Percentiles rank a stretch among this genome's conserved stretches.
Evolutionary conservation across 2,329 filamentous ascomycete species (phyloP).

Genomic region (Dactylellina parvicollis): DNA sequence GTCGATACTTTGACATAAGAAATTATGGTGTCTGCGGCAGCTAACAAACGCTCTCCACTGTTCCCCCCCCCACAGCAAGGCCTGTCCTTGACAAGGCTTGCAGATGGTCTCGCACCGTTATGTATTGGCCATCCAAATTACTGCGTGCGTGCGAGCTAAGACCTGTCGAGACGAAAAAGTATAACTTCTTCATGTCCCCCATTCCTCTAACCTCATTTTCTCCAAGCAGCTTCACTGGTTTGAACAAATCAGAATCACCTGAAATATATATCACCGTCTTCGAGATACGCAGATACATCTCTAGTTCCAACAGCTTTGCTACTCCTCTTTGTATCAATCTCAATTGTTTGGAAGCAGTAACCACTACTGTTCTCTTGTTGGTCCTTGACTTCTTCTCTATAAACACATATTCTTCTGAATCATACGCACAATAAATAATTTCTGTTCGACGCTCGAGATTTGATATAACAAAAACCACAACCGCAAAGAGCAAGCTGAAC

Average conservation of each 20-base stretch:
- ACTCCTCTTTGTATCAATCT: not conserved
- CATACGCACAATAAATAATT: too few species aligned
- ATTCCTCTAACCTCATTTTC: constrained; percentile 50
- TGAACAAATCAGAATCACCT: constrained; percentile 44
- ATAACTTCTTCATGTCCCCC: constrained; percentile 51
- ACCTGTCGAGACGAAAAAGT: constrained; percentile 37
- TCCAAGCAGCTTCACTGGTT: constrained; percentile 41
- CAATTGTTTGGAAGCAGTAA: constrained; percentile 3
- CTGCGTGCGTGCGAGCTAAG: constrained; percentile 26
- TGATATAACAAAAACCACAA: not conserved
- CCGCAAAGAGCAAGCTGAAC: not conserved
- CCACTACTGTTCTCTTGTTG: not conserved
- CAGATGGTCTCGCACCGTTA: constrained; percentile 27
- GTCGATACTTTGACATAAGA: constrained; percentile 11
- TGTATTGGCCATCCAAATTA: constrained; percentile 32
- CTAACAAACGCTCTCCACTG: not conserved
- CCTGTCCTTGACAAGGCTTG: constrained; percentile 23
- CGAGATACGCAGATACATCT: not conserved
- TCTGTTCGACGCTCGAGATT: too few species aligned
- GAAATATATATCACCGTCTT: not conserved
- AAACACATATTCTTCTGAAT: too few species aligned
- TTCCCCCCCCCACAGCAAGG: constrained; percentile 25
- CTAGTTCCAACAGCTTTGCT: not conserved
- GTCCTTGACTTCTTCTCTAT: too few species aligned
- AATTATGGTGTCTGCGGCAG: constrained; percentile 38